Conservation (phyloP, 805 yeast genomes). For the Metschnikowia dekortorum region DNA sequence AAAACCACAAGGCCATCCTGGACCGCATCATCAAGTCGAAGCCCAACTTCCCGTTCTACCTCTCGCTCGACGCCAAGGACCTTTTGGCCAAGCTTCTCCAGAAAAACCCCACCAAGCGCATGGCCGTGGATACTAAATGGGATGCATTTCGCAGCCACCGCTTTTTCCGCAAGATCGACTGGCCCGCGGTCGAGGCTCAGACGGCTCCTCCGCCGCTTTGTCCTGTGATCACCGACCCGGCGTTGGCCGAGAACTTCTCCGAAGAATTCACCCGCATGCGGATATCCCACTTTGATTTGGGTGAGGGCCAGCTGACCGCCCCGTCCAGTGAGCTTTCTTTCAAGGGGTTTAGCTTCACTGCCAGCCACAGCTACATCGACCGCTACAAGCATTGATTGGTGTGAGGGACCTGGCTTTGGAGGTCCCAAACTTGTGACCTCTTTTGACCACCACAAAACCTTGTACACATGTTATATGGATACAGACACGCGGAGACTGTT, state of each 20-base stretch:
- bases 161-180: constrained; percentile 36
- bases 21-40: constrained; percentile 36
- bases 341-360: constrained; percentile 44
- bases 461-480: too few species aligned
- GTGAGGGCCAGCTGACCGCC: constrained; percentile 8
- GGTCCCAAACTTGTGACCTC: too few species aligned
- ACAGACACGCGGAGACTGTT: too few species aligned
- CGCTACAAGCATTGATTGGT: constrained; percentile 11
- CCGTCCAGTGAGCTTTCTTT: constrained; percentile 18
- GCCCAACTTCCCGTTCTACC: constrained; percentile 37
- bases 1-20: constrained; percentile 34
- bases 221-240: constrained; percentile 42
- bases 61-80: constrained; percentile 40
- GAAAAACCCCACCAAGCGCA: constrained; percentile 33
- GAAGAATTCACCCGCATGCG: constrained; percentile 39
- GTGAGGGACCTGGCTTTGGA: background rate
- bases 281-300: constrained; percentile 17
- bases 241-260: constrained; percentile 43
- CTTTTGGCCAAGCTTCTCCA: constrained; percentile 35
- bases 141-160: constrained; percentile 31
- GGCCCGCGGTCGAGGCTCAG: constrained; percentile 31
- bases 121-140: constrained; percentile 34
- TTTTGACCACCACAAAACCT: too few species aligned
- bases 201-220: constrained; percentile 35
- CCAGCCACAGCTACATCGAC: constrained; percentile 35